phyloP scores from a whole-genome alignment of 352 stramenopile genomes.

The Phytophthora hibernalis region DNA sequence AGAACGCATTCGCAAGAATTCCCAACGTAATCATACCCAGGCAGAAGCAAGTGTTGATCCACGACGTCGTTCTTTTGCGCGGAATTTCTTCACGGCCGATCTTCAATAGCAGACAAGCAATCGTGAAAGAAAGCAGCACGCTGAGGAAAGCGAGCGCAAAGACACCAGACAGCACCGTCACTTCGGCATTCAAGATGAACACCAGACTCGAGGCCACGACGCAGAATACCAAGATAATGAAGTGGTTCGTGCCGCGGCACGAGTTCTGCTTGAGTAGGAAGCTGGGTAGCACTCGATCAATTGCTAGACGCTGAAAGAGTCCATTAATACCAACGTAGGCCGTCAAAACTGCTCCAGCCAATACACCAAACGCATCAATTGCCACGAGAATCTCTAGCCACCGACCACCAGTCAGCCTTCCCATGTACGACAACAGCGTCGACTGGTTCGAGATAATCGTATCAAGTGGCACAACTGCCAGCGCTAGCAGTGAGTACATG shows the following conservation, averaged over 20 bases:
- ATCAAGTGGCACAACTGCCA: constrained; percentile 80
- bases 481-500: constrained; percentile 58
- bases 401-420: constrained; percentile 52
- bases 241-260: constrained; percentile 82
- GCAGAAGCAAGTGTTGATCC: constrained; percentile 62
- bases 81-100: constrained; percentile 80
- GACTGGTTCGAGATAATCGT: constrained; percentile 71
- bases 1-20: constrained; percentile 61
- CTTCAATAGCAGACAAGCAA: constrained; percentile 90
- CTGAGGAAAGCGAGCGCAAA: constrained; percentile 91
- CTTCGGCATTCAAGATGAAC: constrained; percentile 80
- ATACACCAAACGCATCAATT: constrained; percentile 91
- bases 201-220: constrained; percentile 75
- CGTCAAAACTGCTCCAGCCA: constrained; percentile 86
- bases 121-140: constrained; percentile 84
- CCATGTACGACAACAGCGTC: constrained; percentile 69
- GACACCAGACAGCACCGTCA: constrained; percentile 80
- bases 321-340: constrained; percentile 85
- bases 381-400: constrained; percentile 56
- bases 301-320: constrained; percentile 79
- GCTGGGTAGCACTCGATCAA: constrained; percentile 73
- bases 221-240: constrained; percentile 85
- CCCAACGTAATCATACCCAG: constrained; percentile 55
- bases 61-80: constrained; percentile 69
- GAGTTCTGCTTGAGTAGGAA: constrained; percentile 69